These are phyloP conservation scores for Cucurbita moschata DNA, from an alignment of 306 rosid species.

Conservation along the genomic window DNA sequence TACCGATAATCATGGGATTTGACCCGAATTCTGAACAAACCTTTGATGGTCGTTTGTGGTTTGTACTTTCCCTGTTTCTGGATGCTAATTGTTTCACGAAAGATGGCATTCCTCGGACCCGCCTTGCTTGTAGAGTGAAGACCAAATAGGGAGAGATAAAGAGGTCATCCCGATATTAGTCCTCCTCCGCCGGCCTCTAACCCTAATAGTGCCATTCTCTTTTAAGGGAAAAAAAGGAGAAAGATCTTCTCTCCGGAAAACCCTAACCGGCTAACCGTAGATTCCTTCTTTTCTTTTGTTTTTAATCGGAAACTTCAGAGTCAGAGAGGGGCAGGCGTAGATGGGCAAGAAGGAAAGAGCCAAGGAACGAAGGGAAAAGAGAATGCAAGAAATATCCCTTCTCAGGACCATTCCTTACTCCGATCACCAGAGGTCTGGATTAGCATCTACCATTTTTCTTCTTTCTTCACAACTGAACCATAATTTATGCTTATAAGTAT, in stretches of 20 bases:
- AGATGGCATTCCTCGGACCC: background rate
- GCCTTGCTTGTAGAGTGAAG: background rate
- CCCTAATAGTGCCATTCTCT: background rate
- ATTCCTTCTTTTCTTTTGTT: background rate
- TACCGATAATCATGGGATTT: background rate
- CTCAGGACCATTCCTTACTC: slow-evolving; percentile 85
- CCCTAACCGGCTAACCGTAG: background rate
- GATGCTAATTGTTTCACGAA: background rate
- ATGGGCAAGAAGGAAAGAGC: slow-evolving; percentile 67
- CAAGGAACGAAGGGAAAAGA: slow-evolving; percentile 59
- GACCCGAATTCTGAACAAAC: background rate
- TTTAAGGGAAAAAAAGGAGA: too few species aligned
- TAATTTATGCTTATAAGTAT: background rate
- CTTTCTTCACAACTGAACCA: background rate
- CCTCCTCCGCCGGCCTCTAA: background rate
- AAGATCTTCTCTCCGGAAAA: background rate
- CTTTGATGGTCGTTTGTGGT: background rate
- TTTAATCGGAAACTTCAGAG: background rate
- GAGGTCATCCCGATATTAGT: background rate
- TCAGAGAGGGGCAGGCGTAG: background rate
- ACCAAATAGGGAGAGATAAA: background rate
- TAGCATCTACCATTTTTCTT: background rate
- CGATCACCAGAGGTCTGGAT: slow-evolving; percentile 61
- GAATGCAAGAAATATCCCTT: slow-evolving; percentile 65
- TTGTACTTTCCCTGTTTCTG: background rate